phyloP scores from a whole-genome alignment of 306 rosid species.

The Calophaca sinica region DNA sequence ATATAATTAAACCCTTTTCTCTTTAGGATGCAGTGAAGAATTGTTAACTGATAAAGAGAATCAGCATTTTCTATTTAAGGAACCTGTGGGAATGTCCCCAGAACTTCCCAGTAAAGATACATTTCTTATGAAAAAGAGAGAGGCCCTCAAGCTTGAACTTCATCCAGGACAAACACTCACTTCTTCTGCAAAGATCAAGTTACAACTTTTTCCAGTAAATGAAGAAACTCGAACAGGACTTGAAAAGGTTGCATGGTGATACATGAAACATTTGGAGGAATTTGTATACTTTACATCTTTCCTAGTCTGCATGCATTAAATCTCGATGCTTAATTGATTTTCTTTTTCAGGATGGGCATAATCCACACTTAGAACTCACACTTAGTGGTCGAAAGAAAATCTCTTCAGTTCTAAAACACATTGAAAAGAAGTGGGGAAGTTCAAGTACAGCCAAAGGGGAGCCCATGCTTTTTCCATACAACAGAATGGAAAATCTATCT shows the following conservation, averaged over 20 bases:
- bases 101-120: conserved; percentile 29
- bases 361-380: conserved; percentile 85
- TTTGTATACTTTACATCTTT: conserved; percentile 31
- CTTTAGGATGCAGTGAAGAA: conserved; percentile 49
- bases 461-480: conserved; percentile 70
- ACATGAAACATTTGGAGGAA: conserved; percentile 45
- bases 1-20: conserved; percentile 12
- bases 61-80: conserved; percentile 40
- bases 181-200: conserved; percentile 70
- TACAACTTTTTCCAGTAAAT: conserved; percentile 84
- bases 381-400: conserved; percentile 79
- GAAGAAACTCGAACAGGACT: conserved; percentile 66
- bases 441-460: conserved; percentile 68
- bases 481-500: conserved; percentile 46
- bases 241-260: conserved; percentile 67
- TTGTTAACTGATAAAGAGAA: conserved; percentile 48
- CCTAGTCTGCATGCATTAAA: conserved; percentile 25
- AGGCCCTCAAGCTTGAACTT: conserved; percentile 41
- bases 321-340: conserved; percentile 37
- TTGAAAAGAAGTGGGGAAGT: conserved; percentile 82
- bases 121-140: conserved; percentile 39
- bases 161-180: conserved; percentile 47
- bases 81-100: conserved; percentile 36
- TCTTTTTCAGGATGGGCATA: conserved; percentile 69
- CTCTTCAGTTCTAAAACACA: conserved; percentile 78